phyloP scores from a whole-genome alignment of 1,139 yeast species.

The Magnusiomyces ingens region DNA sequence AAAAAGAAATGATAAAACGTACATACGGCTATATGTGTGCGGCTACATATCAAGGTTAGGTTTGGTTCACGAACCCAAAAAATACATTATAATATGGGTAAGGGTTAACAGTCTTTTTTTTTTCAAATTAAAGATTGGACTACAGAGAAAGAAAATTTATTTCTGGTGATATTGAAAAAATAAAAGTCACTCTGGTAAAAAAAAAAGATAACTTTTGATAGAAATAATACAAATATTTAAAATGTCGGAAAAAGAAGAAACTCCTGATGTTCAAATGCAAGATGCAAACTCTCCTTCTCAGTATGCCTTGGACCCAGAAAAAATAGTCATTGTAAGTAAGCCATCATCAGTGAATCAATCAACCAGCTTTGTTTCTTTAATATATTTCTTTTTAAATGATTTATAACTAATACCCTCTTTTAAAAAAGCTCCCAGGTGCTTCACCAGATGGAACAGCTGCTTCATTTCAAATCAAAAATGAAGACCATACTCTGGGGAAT shows the following conservation, averaged over 20 bases:
- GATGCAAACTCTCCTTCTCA: background rate
- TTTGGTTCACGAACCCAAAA: too few species aligned
- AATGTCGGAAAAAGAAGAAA: slow-evolving; percentile 1
- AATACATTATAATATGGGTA: too few species aligned
- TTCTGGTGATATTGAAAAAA: too few species aligned
- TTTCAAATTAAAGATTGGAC: background rate
- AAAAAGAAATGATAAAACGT: too few species aligned
- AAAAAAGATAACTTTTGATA: background rate
- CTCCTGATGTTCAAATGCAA: slow-evolving; percentile 4
- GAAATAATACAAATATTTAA: background rate
- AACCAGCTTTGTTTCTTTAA: background rate
- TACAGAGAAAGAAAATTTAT: background rate
- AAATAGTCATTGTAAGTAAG: slow-evolving; percentile 26
- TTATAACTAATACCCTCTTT: too few species aligned
- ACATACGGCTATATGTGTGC: too few species aligned
- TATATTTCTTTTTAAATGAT: background rate
- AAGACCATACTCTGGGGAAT: slow-evolving; percentile 94
- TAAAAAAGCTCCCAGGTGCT: slow-evolving; percentile 65
- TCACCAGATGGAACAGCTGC: slow-evolving; percentile 94
- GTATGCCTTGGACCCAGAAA: slow-evolving; percentile 23
- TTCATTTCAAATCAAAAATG: slow-evolving; percentile 84
- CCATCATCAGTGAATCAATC: background rate
- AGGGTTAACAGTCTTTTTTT: background rate
- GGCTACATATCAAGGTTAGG: too few species aligned
- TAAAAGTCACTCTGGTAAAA: background rate